These are phyloP conservation scores for Populus deltoides DNA, from an alignment of 345 rosid genomes.

Conservation along the genomic window DNA sequence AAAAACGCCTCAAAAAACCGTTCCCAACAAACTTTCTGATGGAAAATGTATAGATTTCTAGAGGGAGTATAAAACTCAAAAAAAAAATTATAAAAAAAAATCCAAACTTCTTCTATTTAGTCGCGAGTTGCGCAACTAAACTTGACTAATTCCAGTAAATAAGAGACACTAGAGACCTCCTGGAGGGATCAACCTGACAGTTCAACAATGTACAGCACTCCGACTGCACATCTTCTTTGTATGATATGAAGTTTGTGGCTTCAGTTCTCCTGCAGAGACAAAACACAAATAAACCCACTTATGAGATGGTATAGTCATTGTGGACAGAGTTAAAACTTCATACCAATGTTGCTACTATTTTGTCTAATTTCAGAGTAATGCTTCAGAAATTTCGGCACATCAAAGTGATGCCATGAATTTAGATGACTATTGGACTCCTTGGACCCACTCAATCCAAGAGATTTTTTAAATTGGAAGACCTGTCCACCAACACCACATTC, in stretches of 20 bases:
- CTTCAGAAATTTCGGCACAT: too few species aligned
- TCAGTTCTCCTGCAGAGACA: conserved; percentile 22
- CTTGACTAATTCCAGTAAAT: conserved; percentile 8
- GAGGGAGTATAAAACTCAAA: background rate
- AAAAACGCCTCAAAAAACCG: too few species aligned
- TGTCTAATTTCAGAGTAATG: too few species aligned
- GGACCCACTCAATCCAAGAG: too few species aligned
- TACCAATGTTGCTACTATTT: background rate
- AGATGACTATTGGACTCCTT: too few species aligned
- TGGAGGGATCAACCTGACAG: conserved; percentile 30
- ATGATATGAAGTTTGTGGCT: conserved; percentile 14
- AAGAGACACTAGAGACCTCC: conserved; percentile 20
- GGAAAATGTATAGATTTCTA: too few species aligned
- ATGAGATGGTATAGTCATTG: background rate
- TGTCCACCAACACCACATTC: too few species aligned
- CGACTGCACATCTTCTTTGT: conserved; percentile 10
- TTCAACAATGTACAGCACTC: conserved; percentile 6
- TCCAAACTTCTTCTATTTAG: conserved; percentile 20
- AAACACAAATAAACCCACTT: background rate
- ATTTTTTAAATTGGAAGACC: too few species aligned
- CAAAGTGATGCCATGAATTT: too few species aligned
- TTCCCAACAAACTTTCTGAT: too few species aligned
- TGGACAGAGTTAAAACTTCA: background rate
- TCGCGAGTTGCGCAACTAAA: conserved; percentile 17
- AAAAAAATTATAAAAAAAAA: too few species aligned